Evolutionary conservation across 306 rosid species (phyloP).

Genomic region (Cyclanthera cordifolia): DNA sequence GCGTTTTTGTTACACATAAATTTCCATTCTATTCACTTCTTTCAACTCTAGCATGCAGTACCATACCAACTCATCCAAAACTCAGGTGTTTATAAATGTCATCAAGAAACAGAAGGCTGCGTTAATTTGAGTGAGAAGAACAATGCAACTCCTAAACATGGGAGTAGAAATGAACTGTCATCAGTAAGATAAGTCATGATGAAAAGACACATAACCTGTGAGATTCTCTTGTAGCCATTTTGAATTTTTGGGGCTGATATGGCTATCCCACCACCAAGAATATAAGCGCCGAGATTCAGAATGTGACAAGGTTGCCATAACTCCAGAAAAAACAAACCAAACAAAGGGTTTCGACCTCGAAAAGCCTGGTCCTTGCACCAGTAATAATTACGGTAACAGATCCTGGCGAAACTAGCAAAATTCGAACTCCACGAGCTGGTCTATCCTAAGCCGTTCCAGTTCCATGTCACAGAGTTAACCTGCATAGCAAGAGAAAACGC

Average conservation of each 20-base stretch:
- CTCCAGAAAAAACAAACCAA: conserved; percentile 48
- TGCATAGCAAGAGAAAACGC: conserved; percentile 15
- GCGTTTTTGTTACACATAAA: too few species aligned
- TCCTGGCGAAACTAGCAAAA: conserved; percentile 57
- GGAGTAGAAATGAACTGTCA: background rate
- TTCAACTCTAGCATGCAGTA: background rate
- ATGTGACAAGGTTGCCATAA: conserved; percentile 63
- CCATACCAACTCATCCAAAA: conserved; percentile 6
- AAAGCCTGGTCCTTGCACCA: conserved; percentile 32
- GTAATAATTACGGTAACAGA: conserved; percentile 30
- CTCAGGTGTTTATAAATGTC: background rate
- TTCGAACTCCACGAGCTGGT: conserved; percentile 18
- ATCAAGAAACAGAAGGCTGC: background rate
- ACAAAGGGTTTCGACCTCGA: conserved; percentile 44
- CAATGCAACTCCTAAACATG: background rate
- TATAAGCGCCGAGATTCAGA: conserved; percentile 84
- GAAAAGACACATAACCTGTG: conserved; percentile 37
- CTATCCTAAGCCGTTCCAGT: conserved; percentile 15
- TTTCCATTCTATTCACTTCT: background rate
- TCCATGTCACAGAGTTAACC: conserved; percentile 22
- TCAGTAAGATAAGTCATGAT: background rate
- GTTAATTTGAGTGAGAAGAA: background rate
- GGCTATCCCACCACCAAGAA: conserved; percentile 99
- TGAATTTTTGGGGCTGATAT: conserved; percentile 85
- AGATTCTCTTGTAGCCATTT: conserved; percentile 99